Evolutionary conservation across 2,329 filamentous ascomycete species (phyloP).

Genomic region (Fusarium lyarnte): DNA sequence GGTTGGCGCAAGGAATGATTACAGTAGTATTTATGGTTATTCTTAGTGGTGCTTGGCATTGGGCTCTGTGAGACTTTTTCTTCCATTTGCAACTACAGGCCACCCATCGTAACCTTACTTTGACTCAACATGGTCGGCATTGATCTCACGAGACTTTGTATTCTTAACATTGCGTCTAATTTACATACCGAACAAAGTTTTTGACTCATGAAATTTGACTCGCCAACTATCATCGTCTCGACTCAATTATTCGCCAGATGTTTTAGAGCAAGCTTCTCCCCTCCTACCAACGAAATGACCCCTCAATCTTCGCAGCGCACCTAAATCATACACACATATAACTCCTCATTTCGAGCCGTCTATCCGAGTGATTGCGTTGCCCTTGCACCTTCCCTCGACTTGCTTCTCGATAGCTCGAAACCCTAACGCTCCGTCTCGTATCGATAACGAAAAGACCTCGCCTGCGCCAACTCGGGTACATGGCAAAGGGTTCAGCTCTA

Average conservation of each 20-base stretch:
- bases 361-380: slow-evolving; percentile 1
- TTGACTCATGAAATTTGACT: background rate
- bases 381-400: background rate
- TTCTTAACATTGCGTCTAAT: background rate
- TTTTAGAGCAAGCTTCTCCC: slow-evolving; percentile 3
- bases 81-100: background rate
- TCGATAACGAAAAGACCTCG: background rate
- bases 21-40: slow-evolving; percentile 9
- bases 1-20: background rate
- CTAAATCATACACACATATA: background rate
- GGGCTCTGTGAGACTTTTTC: background rate
- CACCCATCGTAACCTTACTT: background rate
- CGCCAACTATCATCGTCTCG: background rate
- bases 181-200: background rate
- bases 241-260: background rate
- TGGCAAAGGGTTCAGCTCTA: background rate
- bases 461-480: background rate
- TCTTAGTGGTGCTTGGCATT: slow-evolving; percentile 13
- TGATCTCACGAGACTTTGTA: background rate
- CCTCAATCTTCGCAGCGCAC: background rate
- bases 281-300: background rate
- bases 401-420: background rate
- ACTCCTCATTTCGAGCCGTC: background rate
- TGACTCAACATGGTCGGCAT: background rate
- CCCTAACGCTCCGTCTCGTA: background rate